These are phyloP conservation scores for Boletus patriciae DNA, from an alignment of 768 basidiomycete genomes.

Conservation along the genomic window DNA sequence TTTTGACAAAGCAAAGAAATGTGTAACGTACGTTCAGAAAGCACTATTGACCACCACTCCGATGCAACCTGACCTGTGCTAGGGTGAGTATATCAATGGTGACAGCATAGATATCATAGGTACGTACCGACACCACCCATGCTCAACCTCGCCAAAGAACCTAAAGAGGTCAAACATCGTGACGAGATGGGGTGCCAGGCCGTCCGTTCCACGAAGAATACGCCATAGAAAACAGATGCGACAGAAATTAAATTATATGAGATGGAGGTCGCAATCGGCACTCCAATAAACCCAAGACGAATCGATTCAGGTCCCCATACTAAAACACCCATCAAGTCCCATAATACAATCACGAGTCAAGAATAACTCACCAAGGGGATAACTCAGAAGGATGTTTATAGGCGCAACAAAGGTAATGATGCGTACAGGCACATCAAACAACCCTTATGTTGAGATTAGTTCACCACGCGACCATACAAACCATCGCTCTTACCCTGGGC, in stretches of 20 bases:
- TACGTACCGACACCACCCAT: slow-evolving; percentile 71
- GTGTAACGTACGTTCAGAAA: slow-evolving; percentile 49
- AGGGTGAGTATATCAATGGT: not conserved
- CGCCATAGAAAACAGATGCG: slow-evolving; percentile 59
- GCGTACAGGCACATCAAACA: slow-evolving; percentile 83
- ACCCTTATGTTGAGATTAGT: slow-evolving; percentile 40
- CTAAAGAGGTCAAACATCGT: slow-evolving; percentile 64
- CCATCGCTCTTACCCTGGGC: slow-evolving; percentile 66
- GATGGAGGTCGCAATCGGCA: slow-evolving; percentile 84
- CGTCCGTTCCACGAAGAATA: slow-evolving; percentile 61
- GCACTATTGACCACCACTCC: slow-evolving; percentile 98
- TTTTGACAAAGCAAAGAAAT: not conserved
- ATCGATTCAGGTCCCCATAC: slow-evolving; percentile 87
- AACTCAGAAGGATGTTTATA: slow-evolving; percentile 81
- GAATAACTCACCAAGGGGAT: slow-evolving; percentile 62
- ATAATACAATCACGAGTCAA: not conserved
- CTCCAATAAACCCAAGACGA: slow-evolving; percentile 87
- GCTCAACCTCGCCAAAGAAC: slow-evolving; percentile 71
- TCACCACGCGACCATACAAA: no score
- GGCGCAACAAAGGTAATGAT: slow-evolving; percentile 83
- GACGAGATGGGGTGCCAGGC: slow-evolving; percentile 84
- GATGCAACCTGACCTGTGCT: slow-evolving; percentile 68
- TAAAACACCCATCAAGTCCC: slow-evolving; percentile 51
- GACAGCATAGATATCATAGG: not conserved
- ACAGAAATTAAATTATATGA: slow-evolving; percentile 81